A percentile compares a stretch with the other conserved stretches of the same genome.
Evolutionary conservation across 75 land plant species (phyloP).

Genomic region (Gnetum montanum): DNA sequence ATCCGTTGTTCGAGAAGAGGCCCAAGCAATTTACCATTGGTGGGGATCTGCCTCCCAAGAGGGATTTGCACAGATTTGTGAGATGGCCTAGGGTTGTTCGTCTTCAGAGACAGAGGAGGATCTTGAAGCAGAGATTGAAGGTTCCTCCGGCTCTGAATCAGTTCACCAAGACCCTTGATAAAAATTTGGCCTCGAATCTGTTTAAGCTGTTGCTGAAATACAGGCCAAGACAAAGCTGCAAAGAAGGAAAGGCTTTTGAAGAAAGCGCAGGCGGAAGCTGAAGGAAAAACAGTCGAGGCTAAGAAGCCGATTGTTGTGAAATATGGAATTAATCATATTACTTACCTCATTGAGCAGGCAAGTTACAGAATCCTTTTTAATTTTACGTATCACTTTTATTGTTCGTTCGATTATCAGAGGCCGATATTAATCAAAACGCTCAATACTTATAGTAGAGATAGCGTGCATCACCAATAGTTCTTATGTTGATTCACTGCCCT

Average conservation of each 20-base stretch:
- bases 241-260: slow-evolving; percentile 61
- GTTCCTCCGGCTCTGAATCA: slow-evolving; percentile 59
- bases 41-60: slow-evolving; percentile 63
- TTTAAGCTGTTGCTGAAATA: slow-evolving; percentile 73
- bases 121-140: slow-evolving; percentile 48
- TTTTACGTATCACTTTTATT: not conserved
- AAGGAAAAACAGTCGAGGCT: slow-evolving; percentile 33
- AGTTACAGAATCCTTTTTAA: not conserved
- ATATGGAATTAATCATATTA: slow-evolving; percentile 62
- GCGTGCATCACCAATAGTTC: too few species aligned
- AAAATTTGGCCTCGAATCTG: slow-evolving; percentile 45
- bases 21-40: slow-evolving; percentile 55
- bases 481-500: too few species aligned
- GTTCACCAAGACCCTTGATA: slow-evolving; percentile 61
- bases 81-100: slow-evolving; percentile 56
- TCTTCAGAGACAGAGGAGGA: slow-evolving; percentile 46
- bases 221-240: slow-evolving; percentile 54
- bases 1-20: slow-evolving; percentile 59
- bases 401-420: too few species aligned
- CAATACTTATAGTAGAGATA: too few species aligned
- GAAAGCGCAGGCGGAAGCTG: slow-evolving; percentile 59
- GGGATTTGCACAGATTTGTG: slow-evolving; percentile 47
- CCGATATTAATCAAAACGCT: too few species aligned
- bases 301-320: slow-evolving; percentile 74
- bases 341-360: slow-evolving; percentile 73